Conservation (phyloP, 768 basidiomycete genomes). For the Termitomyces sp. region DNA sequence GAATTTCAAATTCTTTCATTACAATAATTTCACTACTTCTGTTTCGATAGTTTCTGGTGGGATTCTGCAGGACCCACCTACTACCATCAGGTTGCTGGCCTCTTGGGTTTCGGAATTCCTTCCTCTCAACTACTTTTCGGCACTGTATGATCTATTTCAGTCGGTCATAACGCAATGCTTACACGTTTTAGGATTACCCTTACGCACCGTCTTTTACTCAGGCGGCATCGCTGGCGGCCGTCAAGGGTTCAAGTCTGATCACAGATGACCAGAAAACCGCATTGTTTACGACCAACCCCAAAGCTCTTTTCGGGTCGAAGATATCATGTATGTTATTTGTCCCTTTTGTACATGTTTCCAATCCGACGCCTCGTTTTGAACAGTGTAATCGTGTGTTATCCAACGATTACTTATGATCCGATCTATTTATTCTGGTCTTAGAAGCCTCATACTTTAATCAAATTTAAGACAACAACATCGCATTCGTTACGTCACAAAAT, state of each 20-base stretch:
- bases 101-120: constrained; percentile 26
- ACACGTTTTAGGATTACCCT: constrained; percentile 22
- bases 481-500: not conserved
- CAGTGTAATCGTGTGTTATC: not conserved
- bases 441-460: not conserved
- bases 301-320: constrained; percentile 14
- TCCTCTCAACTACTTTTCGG: constrained; percentile 29
- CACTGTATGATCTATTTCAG: constrained; percentile 19
- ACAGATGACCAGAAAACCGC: constrained; percentile 11
- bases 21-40: not conserved
- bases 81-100: constrained; percentile 27
- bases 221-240: constrained; percentile 14
- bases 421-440: not conserved
- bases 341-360: not conserved
- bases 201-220: constrained; percentile 18
- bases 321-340: constrained; percentile 9
- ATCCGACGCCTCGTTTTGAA: not conserved
- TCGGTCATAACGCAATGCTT: not conserved
- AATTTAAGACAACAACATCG: not conserved
- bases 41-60: constrained; percentile 27
- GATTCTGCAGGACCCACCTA: constrained; percentile 33
- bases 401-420: not conserved
- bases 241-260: constrained; percentile 10
- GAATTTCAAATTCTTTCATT: not conserved
- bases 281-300: constrained; percentile 16